Evolutionary conservation across 2,329 filamentous ascomycete species (phyloP), one percentile per base, ranked within the genome.

Genomic region (Daldinia sp.): DNA sequence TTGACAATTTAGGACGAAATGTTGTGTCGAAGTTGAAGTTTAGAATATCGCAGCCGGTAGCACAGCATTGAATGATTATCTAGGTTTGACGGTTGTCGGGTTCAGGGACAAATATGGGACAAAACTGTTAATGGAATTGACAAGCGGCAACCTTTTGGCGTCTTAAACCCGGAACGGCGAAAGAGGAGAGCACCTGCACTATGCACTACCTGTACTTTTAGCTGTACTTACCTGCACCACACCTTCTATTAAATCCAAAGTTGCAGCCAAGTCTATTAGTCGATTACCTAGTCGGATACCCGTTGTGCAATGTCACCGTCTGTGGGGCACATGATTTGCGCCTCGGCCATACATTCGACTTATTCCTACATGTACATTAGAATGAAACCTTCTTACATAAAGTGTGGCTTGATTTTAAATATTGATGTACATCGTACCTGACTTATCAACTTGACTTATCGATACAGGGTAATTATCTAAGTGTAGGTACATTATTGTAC

Each of bases 261-360:
- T 33, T 39, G 13, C 46, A 51, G 46, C 46, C 46, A 51, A 48
- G 6, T 51, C 44, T 44, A 60, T 64, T 63, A 60, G 55, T 10
- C 10, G 33, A 35, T 35, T 35, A 35, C 7, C 33, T 33, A 33
- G 30, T 60, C 41, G 54, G 59, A 55, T 33, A 51, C 37, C 44
- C 48, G 53, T 39, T 20, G 55, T 60, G 37, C 15, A 64, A 67
- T 65, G 50, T 55, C 35, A 61, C 67, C 51, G 57, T 61, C 46
- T 59, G 68, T 68, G 68, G 68, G 61, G 68, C 68, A 68, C 64
- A 60, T 65, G 68, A 68, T 65, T 63, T 65, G 39, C 58, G 65
- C 68, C 65, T 70, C 57, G 42, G 56, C 42, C 46, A 55, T 37
- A 57, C 30, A 13, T 44, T 37, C 6, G 30, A 33, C 30, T 33